Evolutionary conservation across 345 rosid species (phyloP).

Genomic region (Passiflora organensis): DNA sequence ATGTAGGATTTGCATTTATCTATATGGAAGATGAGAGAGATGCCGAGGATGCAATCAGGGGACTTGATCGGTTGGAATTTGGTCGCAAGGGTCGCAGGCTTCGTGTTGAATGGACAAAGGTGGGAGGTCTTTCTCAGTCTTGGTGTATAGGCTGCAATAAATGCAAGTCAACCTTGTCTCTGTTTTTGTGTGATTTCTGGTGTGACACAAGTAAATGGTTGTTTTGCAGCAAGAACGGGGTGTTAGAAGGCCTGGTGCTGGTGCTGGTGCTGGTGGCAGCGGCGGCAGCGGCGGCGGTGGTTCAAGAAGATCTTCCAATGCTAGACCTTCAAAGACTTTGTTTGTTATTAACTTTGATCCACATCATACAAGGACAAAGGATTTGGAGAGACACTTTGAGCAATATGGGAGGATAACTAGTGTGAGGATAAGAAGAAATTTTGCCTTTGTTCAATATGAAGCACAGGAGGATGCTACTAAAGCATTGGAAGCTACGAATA

Average conservation of each 20-base stretch:
- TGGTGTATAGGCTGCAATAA: too few species aligned
- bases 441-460: constrained; percentile 92
- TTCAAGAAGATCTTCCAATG: constrained; percentile 49
- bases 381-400: constrained; percentile 90
- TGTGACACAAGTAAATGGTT: not conserved
- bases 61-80: constrained; percentile 71
- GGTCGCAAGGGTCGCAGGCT: constrained; percentile 95
- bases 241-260: constrained; percentile 42
- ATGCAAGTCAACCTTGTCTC: not conserved
- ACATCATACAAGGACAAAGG: constrained; percentile 68
- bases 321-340: constrained; percentile 83
- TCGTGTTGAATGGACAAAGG: constrained; percentile 99
- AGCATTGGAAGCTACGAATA: constrained; percentile 77
- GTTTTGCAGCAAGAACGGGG: constrained; percentile 75
- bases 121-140: not conserved
- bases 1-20: constrained; percentile 77
- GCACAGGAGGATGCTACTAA: constrained; percentile 78
- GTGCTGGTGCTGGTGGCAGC: too few species aligned
- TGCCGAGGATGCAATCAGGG: constrained; percentile 96
- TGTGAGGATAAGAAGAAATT: constrained; percentile 90
- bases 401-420: constrained; percentile 84
- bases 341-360: constrained; percentile 97
- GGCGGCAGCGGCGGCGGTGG: too few species aligned
- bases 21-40: constrained; percentile 98
- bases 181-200: not conserved